Evolutionary conservation across 23 red algal species (phyloP), one percentile per base, ranked within the genome.

Genomic region (Cyanidioschyzon merolae): DNA sequence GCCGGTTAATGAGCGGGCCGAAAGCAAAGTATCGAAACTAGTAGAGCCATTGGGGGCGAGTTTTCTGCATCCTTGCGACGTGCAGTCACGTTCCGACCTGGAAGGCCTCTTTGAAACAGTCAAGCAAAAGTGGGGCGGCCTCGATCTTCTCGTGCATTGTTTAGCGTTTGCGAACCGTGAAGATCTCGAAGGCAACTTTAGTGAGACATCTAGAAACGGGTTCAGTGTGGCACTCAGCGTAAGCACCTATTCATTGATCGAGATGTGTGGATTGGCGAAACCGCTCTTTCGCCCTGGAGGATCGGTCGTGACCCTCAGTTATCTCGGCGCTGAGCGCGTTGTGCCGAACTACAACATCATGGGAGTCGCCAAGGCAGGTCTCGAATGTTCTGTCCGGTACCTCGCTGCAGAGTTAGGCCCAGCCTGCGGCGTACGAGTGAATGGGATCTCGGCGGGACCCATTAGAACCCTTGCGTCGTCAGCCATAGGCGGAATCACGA

Each of bases 301-400:
- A 0, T 88, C 84, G 31, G 79, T 96, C 3, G 54, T 97, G 39
- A 97, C 93, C 1, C 71, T 97, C 17, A 80, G 75, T 1, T 97
- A 97, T 76, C 57, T 97, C 25, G 93, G 93, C 35, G 79, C 88
- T 17, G 80, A 79, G 45, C 82, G 82, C 37, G 93, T 97, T 1
- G 85, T 97, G 24, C 93, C 93, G 1, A 97, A 97, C 74, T 97
- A 97, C 45, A 97, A 97, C 58, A 77, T 97, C 67, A 97, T 97
- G 93, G 93, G 93, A 15, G 93, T 97, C 7, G 93, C 93, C 3
- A 97, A 97, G 79, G 93, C 93, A 38, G 93, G 84, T 1, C 79
- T 97, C 30, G 93, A 97, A 75, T 79, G 83, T 27, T 80, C 79
- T 1, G 88, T 91, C 26, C 83, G 93, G 1, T 97, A 97, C 67